phyloP scores from a whole-genome alignment of 83 land plant species.

The Picea engelmannii region DNA sequence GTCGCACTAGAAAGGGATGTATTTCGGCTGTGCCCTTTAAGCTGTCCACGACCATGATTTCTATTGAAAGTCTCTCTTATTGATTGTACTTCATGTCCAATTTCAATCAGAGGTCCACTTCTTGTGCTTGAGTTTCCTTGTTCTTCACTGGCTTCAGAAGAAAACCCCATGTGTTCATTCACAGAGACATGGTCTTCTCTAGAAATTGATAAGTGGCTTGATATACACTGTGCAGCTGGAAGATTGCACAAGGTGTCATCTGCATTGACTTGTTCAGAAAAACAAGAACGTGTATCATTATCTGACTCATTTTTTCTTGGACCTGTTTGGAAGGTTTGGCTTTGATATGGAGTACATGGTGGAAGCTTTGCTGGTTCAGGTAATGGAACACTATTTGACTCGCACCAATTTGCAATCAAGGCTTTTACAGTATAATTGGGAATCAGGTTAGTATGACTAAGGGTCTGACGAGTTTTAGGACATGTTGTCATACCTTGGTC shows the following conservation, averaged over 20 bases:
- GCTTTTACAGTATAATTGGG: slow-evolving; percentile 56
- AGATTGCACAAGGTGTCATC: neutral
- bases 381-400: slow-evolving; percentile 26
- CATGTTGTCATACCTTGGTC: slow-evolving; percentile 57
- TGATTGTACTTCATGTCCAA: neutral
- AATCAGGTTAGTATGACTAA: slow-evolving; percentile 41
- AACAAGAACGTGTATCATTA: neutral
- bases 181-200: neutral
- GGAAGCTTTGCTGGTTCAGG: slow-evolving; percentile 27
- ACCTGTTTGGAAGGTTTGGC: slow-evolving; percentile 9
- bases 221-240: neutral
- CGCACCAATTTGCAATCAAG: slow-evolving; percentile 48
- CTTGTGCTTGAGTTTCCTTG: neutral
- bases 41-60: neutral
- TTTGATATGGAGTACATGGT: neutral
- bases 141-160: slow-evolving; percentile 9
- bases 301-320: slow-evolving; percentile 4
- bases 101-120: slow-evolving; percentile 9
- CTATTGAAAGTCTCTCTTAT: neutral
- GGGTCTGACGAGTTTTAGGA: slow-evolving; percentile 49
- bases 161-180: neutral
- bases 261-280: slow-evolving; percentile 15
- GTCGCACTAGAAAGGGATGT: slow-evolving; percentile 12
- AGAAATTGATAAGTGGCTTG: neutral
- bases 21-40: slow-evolving; percentile 15